Conservation (phyloP, 192 early-diverging fungal genomes). For the Entomortierella chlamydospora region DNA sequence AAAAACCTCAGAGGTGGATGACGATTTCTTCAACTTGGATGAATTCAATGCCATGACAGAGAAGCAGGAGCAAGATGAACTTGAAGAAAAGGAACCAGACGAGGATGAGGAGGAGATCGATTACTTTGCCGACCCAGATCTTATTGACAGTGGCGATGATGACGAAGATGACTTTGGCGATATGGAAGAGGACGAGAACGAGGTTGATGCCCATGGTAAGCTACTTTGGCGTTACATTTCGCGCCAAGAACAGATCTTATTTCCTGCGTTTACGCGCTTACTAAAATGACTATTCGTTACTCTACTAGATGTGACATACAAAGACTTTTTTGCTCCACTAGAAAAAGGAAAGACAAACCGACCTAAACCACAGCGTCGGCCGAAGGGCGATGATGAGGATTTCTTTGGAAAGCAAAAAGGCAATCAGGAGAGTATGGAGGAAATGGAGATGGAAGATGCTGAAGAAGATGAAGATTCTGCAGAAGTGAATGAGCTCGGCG, state of each 20-base stretch:
- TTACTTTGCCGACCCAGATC: constrained; percentile 58
- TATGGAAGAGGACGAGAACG: constrained; percentile 70
- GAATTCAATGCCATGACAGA: constrained; percentile 87
- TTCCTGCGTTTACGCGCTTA: neutral
- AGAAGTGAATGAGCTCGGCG: constrained; percentile 51
- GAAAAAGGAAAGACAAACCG: constrained; percentile 58
- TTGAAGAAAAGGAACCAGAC: constrained; percentile 53
- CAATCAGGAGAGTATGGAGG: constrained; percentile 57
- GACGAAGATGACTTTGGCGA: constrained; percentile 74
- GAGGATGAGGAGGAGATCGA: constrained; percentile 79
- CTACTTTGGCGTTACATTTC: too few species aligned
- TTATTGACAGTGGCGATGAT: constrained; percentile 63
- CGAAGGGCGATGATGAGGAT: constrained; percentile 51
- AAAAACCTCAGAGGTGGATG: constrained; percentile 80
- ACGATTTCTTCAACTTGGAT: constrained; percentile 96
- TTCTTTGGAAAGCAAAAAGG: constrained; percentile 39
- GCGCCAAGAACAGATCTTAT: neutral
- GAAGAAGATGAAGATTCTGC: constrained; percentile 55
- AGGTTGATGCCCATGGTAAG: constrained; percentile 67
- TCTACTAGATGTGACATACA: constrained; percentile 77
- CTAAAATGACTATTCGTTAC: neutral
- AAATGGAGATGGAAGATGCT: constrained; percentile 47
- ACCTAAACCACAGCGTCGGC: constrained; percentile 36
- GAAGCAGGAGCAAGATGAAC: constrained; percentile 62
- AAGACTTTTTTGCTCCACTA: constrained; percentile 87